A percentile compares a stretch with the other conserved stretches of the same genome.
Evolutionary conservation across 345 rosid species (phyloP).

Genomic region (Hibiscus tridactylites): DNA sequence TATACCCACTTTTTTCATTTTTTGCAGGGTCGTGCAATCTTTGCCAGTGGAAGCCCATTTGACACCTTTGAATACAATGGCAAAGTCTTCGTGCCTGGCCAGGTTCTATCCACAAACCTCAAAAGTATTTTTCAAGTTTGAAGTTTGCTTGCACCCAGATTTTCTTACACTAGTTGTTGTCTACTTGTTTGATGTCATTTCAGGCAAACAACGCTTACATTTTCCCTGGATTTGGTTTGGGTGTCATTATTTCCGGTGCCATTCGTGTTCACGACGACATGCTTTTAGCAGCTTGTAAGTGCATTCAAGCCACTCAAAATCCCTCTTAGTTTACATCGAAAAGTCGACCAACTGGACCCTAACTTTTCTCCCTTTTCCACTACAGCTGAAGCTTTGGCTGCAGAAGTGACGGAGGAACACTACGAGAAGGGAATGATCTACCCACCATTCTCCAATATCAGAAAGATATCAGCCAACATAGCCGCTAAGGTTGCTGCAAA

Average conservation of each 20-base stretch:
- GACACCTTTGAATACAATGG: conserved; percentile 68
- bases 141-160: not conserved
- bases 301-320: not conserved
- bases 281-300: conserved; percentile 99
- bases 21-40: conserved; percentile 83
- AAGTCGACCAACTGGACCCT: not conserved
- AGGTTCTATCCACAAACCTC: conserved; percentile 37
- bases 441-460: conserved; percentile 87
- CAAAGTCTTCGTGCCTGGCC: conserved; percentile 67
- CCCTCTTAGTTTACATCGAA: not conserved
- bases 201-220: conserved; percentile 97
- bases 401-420: conserved; percentile 59
- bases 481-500: conserved; percentile 89
- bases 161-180: not conserved
- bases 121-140: not conserved
- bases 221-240: conserved; percentile 93
- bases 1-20: not conserved
- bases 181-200: conserved; percentile 4
- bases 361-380: not conserved
- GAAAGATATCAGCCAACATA: conserved; percentile 85
- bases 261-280: conserved; percentile 89
- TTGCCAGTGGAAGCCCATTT: conserved; percentile 98
- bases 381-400: conserved; percentile 93
- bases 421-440: conserved; percentile 71
- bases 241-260: conserved; percentile 82